Conservation (phyloP, 768 basidiomycete species). For the Leccinum rimulosum region DNA sequence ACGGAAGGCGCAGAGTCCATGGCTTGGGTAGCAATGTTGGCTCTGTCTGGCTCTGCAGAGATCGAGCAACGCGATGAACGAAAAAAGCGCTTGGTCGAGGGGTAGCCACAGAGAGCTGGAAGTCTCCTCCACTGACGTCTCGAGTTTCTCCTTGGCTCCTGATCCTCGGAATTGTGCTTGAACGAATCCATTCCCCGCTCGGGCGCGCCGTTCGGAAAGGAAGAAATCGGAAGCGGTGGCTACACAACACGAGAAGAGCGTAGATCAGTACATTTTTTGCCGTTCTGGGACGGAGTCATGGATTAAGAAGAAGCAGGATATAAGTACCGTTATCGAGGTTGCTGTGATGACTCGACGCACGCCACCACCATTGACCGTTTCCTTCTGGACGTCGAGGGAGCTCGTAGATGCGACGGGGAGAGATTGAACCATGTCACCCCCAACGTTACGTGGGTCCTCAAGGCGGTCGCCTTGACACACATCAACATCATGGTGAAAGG, state of each 20-base stretch:
- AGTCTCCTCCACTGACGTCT: conserved; percentile 18
- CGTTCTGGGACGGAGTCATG: conserved; percentile 12
- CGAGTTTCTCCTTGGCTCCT: conserved; percentile 12
- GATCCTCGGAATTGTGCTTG: conserved; percentile 15
- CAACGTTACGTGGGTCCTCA: conserved; percentile 16
- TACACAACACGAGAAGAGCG: conserved; percentile 14
- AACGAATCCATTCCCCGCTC: conserved; percentile 1
- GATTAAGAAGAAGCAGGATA: conserved; percentile 15
- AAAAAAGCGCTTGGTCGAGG: conserved; percentile 8
- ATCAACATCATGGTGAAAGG: conserved; percentile 18
- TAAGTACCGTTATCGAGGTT: conserved; percentile 32
- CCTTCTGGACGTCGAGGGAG: conserved; percentile 15
- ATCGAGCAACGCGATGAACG: conserved; percentile 13
- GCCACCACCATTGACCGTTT: conserved; percentile 16
- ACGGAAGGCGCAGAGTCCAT: conserved; percentile 22
- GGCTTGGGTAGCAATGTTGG: conserved; percentile 8
- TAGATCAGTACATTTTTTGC: conserved; percentile 19
- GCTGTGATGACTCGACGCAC: conserved; percentile 23
- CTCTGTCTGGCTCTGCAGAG: background rate
- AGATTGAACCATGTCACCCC: background rate
- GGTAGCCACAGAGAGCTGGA: conserved; percentile 22
- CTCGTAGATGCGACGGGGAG: conserved; percentile 1
- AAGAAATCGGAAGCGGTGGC: conserved; percentile 21
- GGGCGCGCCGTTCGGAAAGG: conserved; percentile 15
- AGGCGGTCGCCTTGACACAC: conserved; percentile 13